Evolutionary conservation across 495 filamentous ascomycete genomes (phyloP).

Genomic region (Penicillium dipodomyicola): DNA sequence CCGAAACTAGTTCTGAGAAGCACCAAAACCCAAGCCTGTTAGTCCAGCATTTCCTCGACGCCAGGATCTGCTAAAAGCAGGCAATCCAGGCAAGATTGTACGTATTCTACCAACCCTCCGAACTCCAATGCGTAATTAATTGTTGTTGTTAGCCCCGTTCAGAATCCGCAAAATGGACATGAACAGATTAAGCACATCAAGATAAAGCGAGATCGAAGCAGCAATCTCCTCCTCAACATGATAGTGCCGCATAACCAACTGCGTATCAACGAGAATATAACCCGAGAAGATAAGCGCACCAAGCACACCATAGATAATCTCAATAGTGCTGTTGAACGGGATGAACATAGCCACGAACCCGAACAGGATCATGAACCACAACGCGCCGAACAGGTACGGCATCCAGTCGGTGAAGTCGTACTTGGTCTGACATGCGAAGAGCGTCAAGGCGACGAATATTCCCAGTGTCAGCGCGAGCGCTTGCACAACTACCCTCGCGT

Average conservation of each 20-base stretch:
- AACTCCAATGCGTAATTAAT: conserved; percentile 46
- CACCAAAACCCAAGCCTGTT: conserved; percentile 2
- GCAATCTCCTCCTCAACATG: conserved; percentile 99
- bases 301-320: conserved; percentile 79
- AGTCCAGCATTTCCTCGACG: background rate
- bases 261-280: conserved; percentile 95
- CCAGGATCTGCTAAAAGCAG: background rate
- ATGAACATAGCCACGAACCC: conserved; percentile 88
- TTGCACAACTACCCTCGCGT: conserved; percentile 77
- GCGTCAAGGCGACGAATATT: conserved; percentile 87
- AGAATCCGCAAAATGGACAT: conserved; percentile 86
- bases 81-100: background rate
- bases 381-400: conserved; percentile 85
- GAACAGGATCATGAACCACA: conserved; percentile 90
- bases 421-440: conserved; percentile 96
- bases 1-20: conserved; percentile 12
- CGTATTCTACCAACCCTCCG: background rate
- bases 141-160: conserved; percentile 76
- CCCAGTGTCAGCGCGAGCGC: conserved; percentile 87
- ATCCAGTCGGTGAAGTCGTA: conserved; percentile 98
- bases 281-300: conserved; percentile 85
- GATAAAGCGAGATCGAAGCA: conserved; percentile 88
- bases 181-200: conserved; percentile 97
- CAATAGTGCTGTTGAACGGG: conserved; percentile 69
- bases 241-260: conserved; percentile 89